These are phyloP conservation scores for Penicillium oxalicum DNA, from an alignment of 2,329 filamentous ascomycete species.

Conservation along the genomic window DNA sequence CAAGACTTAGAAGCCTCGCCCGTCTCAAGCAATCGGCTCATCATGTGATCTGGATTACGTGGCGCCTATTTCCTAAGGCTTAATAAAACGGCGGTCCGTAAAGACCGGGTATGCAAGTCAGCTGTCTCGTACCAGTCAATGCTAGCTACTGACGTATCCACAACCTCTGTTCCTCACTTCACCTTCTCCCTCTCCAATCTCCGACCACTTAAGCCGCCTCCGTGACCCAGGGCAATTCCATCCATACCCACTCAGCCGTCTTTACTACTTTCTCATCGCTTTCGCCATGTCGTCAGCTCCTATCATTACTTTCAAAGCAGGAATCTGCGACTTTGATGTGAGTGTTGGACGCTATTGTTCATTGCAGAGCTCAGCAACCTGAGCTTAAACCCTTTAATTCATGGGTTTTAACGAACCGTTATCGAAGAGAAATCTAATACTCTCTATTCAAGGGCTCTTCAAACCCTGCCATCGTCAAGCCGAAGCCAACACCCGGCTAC, in stretches of 20 bases:
- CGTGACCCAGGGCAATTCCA: too few relatives aligned
- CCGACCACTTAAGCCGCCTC: background rate
- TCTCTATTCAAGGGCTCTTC: constrained; percentile 41
- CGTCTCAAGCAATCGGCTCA: too few relatives aligned
- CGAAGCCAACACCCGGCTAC: constrained; percentile 69
- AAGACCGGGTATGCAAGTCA: constrained; percentile 13
- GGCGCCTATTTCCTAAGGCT: constrained; percentile 12
- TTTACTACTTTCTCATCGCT: background rate
- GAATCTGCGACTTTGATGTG: constrained; percentile 79
- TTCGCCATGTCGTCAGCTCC: constrained; percentile 71
- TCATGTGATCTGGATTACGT: background rate
- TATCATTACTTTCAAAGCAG: constrained; percentile 94
- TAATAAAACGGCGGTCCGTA: constrained; percentile 10
- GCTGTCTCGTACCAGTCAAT: constrained; percentile 15
- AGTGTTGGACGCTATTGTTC: constrained; percentile 30
- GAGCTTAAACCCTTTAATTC: background rate
- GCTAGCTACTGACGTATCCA: constrained; percentile 26
- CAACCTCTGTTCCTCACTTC: constrained; percentile 17
- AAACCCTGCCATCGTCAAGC: constrained; percentile 65
- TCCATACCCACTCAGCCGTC: too few relatives aligned
- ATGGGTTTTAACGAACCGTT: background rate
- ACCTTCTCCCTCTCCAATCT: constrained; percentile 5
- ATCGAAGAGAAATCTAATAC: background rate
- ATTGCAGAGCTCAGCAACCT: constrained; percentile 4
- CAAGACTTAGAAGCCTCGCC: too few relatives aligned